Percentiles rank a stretch among this genome's conserved stretches.
Conservation (phyloP, 2,329 filamentous ascomycete species). For the Penicillium nordicum region DNA sequence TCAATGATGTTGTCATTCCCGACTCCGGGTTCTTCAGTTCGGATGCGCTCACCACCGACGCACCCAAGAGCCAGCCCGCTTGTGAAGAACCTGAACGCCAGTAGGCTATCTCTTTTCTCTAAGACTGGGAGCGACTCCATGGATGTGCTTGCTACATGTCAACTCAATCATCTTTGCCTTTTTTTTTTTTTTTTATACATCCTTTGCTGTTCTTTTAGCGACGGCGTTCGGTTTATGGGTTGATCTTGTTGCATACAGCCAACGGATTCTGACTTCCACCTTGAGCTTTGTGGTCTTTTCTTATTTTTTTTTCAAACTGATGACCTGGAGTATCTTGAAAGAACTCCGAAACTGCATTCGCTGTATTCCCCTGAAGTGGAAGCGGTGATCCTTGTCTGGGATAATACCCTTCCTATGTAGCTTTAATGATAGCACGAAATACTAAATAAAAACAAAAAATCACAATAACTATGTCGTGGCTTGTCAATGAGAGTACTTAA, state of each 20-base stretch:
- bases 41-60: conserved; percentile 30
- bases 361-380: too few species aligned
- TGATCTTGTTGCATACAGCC: conserved; percentile 1
- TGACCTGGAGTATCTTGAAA: conserved; percentile 11
- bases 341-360: background rate
- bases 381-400: too few species aligned
- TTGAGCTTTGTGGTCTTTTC: conserved; percentile 5
- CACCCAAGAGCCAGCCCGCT: conserved; percentile 22
- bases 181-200: conserved; percentile 1
- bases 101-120: conserved; percentile 12
- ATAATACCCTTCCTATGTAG: too few species aligned
- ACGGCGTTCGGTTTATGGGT: conserved; percentile 22
- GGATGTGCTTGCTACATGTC: background rate
- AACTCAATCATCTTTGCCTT: background rate
- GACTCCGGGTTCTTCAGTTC: conserved; percentile 40
- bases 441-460: too few species aligned
- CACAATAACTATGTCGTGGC: too few species aligned
- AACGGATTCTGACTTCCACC: background rate
- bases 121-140: background rate
- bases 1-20: conserved; percentile 28
- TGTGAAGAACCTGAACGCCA: conserved; percentile 11
- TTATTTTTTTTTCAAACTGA: conserved; percentile 10
- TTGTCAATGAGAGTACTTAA: background rate
- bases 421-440: too few species aligned
- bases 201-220: conserved; percentile 20